Evolutionary conservation across 768 basidiomycete genomes (phyloP), one percentile per base, ranked within the genome.

Genomic region (Tulasnella sp.): DNA sequence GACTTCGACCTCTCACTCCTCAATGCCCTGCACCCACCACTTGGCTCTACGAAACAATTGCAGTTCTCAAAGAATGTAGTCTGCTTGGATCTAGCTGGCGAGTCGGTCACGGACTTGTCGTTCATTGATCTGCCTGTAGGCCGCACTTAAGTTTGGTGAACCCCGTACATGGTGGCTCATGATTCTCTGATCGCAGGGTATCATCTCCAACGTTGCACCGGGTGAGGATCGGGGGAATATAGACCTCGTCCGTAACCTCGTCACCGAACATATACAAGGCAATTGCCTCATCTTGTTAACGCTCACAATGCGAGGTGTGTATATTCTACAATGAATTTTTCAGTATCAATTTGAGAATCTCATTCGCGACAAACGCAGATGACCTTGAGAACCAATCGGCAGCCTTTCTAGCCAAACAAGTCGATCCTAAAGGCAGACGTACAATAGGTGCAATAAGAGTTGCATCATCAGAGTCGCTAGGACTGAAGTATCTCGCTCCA

Each of bases 311-410:
- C 78, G 71, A 50, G 83, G 84, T 82, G 60, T 24, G 68, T 65
- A 4, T 41, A 2, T 21, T 43, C 2, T 49, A 27, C 10, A 22
- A 2, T 17, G 25, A n/a, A 22, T n/a, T n/a, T n/a, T 3, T 19
- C 25, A 44, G 22, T 19, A 3, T 19, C 22, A 1, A 11, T 12
- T n/a, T 38, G 22, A 22, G 21, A 27, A 31, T n/a, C 12, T 51
- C 21, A 29, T 27, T 9, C 29, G 15, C n/a, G n/a, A n/a, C n/a
- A n/a, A n/a, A n/a, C n/a, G 11, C 56, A 86, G 85, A 83, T 49
- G 85, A 87, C 50, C 76, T 84, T 27, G 75, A 85, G 61, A 85
- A 81, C 57, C 83, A 84, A 63, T 71, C 70, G 59, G 82, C 84
- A 0, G 74, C 80, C 2, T 70, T 60, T 2, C 68, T 86, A 0